These are phyloP conservation scores for Parmelia sp. DNA, from an alignment of 495 filamentous ascomycete species.

Conservation along the genomic window DNA sequence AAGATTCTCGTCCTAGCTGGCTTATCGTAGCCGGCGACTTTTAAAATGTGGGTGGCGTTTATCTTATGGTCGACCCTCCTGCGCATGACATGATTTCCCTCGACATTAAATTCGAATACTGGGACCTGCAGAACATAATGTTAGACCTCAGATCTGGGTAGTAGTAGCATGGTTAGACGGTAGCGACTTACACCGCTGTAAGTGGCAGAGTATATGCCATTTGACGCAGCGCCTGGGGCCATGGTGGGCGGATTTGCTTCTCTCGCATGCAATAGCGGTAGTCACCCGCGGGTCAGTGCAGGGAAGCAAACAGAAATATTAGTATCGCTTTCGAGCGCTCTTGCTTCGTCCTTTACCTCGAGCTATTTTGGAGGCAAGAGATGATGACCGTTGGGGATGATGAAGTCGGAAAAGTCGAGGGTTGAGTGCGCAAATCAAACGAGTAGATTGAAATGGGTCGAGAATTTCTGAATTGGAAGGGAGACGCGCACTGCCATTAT, in stretches of 20 bases:
- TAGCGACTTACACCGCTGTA: conserved; percentile 76
- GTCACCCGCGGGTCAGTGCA: conserved; percentile 1
- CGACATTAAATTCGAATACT: conserved; percentile 82
- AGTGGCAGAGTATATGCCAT: conserved; percentile 75
- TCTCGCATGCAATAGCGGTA: conserved; percentile 13
- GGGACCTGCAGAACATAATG: conserved; percentile 54
- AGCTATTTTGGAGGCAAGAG: neutral
- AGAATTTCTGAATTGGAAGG: neutral
- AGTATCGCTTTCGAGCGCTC: neutral
- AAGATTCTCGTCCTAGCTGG: conserved; percentile 89
- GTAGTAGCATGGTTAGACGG: neutral
- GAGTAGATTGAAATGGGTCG: neutral
- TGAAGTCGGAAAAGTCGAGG: neutral
- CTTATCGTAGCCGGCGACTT: conserved; percentile 79
- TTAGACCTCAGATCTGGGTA: conserved; percentile 8
- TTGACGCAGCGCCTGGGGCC: conserved; percentile 35
- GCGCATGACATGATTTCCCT: conserved; percentile 79
- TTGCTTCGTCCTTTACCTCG: neutral
- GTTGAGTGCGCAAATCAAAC: neutral
- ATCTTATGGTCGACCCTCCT: conserved; percentile 83
- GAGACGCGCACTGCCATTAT: conserved; percentile 12
- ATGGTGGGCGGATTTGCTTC: conserved; percentile 29
- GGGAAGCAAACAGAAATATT: neutral
- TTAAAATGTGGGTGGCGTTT: conserved; percentile 93
- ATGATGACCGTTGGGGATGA: neutral